Evolutionary conservation across 495 filamentous ascomycete genomes (phyloP).

Genomic region (Astrothelium subdiscretum): DNA sequence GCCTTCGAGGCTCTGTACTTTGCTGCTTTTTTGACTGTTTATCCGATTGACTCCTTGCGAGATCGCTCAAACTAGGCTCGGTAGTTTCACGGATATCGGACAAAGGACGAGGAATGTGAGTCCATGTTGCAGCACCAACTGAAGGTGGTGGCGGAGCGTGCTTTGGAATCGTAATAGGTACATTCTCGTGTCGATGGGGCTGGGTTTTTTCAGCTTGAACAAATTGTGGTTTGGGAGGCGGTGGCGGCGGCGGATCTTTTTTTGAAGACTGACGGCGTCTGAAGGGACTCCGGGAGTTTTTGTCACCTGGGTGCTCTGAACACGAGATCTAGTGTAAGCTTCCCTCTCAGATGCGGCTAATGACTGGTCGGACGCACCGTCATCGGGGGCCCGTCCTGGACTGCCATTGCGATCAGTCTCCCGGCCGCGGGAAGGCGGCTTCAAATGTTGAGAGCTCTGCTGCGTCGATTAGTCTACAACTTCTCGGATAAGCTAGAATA

Average conservation of each 20-base stretch:
- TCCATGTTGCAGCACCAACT: not conserved
- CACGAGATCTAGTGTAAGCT: not conserved
- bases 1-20: not conserved
- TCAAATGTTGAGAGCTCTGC: not conserved
- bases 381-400: not conserved
- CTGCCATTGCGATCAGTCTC: constrained; percentile 2
- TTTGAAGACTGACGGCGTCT: not conserved
- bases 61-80: constrained; percentile 31
- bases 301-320: not conserved
- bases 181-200: not conserved
- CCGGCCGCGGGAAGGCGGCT: not conserved
- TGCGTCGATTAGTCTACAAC: not conserved
- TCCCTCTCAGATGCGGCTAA: not conserved
- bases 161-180: not conserved
- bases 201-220: not conserved
- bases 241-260: not conserved
- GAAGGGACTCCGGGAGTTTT: not conserved
- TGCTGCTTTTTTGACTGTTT: not conserved
- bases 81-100: constrained; percentile 35
- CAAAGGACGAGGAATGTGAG: constrained; percentile 19
- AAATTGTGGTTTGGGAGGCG: not conserved
- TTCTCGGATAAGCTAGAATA: not conserved
- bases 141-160: not conserved
- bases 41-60: constrained; percentile 5
- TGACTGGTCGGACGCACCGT: not conserved